Conservation (phyloP, 2,329 filamentous ascomycete genomes). For the Ceratocystiopsis brevicomis region DNA sequence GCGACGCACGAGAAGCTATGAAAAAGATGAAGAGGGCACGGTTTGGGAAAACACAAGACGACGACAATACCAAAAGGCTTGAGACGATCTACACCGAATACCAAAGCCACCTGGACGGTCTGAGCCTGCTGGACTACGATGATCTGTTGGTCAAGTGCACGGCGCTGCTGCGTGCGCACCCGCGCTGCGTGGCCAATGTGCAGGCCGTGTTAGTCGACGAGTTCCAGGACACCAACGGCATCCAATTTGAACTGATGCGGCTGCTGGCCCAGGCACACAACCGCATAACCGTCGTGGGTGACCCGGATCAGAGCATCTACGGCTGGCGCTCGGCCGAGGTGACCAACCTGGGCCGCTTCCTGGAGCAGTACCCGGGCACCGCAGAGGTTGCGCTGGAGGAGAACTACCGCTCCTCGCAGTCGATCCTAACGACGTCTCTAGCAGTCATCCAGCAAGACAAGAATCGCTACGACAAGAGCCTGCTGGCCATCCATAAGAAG, state of each 20-base stretch:
- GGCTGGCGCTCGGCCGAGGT: slow-evolving; percentile 88
- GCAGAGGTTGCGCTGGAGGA: slow-evolving; percentile 74
- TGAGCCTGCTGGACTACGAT: slow-evolving; percentile 84
- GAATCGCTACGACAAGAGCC: slow-evolving; percentile 56
- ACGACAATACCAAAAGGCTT: no score
- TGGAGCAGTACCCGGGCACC: slow-evolving; percentile 56
- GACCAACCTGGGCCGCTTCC: slow-evolving; percentile 65
- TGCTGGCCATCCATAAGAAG: slow-evolving; percentile 62
- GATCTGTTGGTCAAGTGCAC: slow-evolving; percentile 74
- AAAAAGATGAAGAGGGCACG: slow-evolving; percentile 13
- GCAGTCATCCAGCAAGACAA: slow-evolving; percentile 82
- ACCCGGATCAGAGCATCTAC: slow-evolving; percentile 96
- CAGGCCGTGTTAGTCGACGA: slow-evolving; percentile 88
- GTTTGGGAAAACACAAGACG: no score
- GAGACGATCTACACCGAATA: slow-evolving; percentile 45
- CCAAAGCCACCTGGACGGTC: slow-evolving; percentile 51
- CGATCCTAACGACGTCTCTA: slow-evolving; percentile 62
- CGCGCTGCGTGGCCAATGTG: slow-evolving; percentile 72
- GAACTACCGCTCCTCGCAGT: slow-evolving; percentile 82
- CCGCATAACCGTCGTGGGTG: slow-evolving; percentile 85
- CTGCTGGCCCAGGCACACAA: slow-evolving; percentile 55
- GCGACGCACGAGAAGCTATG: slow-evolving; percentile 20
- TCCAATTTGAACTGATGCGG: slow-evolving; percentile 89
- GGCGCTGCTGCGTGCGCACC: slow-evolving; percentile 53
- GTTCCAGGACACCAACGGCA: slow-evolving; percentile 90